Conservation (phyloP, 306 rosid genomes). For the Cucumis cinereus region DNA sequence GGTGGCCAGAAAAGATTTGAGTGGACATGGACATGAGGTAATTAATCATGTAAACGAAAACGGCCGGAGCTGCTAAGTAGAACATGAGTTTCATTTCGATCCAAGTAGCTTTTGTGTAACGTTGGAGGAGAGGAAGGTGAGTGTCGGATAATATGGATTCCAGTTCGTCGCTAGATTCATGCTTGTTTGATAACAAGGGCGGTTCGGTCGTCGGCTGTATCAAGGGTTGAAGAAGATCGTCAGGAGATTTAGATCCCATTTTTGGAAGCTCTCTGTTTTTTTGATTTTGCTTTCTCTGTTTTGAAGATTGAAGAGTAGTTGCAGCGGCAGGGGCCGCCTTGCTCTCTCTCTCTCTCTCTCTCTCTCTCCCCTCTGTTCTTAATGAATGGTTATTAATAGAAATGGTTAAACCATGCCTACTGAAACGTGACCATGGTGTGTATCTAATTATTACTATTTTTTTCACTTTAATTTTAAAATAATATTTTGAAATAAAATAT, state of each 20-base stretch:
- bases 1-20: constrained; percentile 59
- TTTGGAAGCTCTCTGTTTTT: neutral
- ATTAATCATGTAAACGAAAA: constrained; percentile 53
- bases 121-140: constrained; percentile 12
- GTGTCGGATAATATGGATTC: constrained; percentile 38
- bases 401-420: too few species aligned
- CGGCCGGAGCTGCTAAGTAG: constrained; percentile 53
- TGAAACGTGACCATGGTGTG: neutral
- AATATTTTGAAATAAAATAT: too few species aligned
- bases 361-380: neutral
- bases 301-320: neutral
- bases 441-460: too few species aligned
- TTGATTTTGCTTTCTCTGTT: neutral
- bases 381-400: neutral
- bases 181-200: neutral
- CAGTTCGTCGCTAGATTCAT: constrained; percentile 13
- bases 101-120: constrained; percentile 34
- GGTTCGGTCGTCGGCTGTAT: neutral
- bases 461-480: too few species aligned
- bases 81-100: constrained; percentile 48
- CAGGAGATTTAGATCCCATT: neutral
- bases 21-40: constrained; percentile 49
- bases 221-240: neutral
- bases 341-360: neutral
- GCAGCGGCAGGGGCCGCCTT: neutral